Percentiles rank a stretch among this genome's conserved stretches.
phyloP scores from a whole-genome alignment of 2,329 filamentous ascomycete species.

The Paecilomyces variotii region DNA sequence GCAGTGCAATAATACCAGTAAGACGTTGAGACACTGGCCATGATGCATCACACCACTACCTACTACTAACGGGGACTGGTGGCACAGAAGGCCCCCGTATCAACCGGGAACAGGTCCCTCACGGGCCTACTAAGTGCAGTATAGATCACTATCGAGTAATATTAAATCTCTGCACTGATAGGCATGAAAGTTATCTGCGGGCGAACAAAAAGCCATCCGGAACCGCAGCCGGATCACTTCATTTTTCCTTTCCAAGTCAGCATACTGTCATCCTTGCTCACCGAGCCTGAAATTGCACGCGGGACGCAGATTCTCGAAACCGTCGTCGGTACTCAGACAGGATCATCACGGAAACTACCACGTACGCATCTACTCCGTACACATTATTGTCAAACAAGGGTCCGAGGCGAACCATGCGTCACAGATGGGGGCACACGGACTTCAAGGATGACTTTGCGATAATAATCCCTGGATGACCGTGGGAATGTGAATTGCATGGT shows the following conservation, averaged over 20 bases:
- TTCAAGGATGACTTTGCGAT: neutral
- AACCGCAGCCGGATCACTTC: neutral
- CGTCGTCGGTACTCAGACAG: neutral
- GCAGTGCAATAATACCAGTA: neutral
- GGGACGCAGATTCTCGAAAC: neutral
- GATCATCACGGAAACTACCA: neutral
- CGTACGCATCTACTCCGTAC: neutral
- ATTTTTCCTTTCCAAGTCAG: neutral
- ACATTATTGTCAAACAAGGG: neutral
- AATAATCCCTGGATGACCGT: neutral
- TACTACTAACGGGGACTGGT: neutral
- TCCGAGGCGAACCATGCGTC: neutral
- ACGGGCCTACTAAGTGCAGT: too few relatives aligned
- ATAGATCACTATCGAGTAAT: neutral
- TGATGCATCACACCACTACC: neutral
- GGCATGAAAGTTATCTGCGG: neutral
- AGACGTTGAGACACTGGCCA: neutral
- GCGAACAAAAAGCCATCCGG: neutral
- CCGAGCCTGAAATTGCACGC: neutral
- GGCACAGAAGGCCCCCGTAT: neutral
- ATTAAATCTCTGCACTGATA: neutral
- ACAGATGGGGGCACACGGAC: neutral
- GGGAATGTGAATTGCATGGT: neutral
- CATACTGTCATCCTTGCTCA: neutral
- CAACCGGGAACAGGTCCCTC: too few relatives aligned